Percentiles rank a stretch among this genome's conserved stretches.
phyloP scores from a whole-genome alignment of 164 flowering plant species.

The Liquidambar formosana region DNA sequence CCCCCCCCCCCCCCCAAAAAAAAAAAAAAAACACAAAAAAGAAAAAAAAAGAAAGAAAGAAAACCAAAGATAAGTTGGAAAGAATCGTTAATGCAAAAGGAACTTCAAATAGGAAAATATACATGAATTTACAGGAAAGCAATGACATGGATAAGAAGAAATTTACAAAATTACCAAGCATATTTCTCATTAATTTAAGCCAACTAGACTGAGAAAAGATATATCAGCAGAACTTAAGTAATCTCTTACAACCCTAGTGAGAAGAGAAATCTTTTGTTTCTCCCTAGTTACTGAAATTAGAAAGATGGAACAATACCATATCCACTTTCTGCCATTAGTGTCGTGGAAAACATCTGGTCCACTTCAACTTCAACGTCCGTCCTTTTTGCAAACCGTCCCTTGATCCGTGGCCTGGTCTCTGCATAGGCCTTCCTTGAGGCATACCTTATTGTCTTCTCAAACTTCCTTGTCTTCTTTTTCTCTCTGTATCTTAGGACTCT shows the following conservation, averaged over 20 bases:
- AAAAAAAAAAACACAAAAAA: too few species aligned
- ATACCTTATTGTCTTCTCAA: constrained; percentile 91
- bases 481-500: constrained; percentile 84
- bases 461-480: constrained; percentile 82
- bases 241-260: constrained; percentile 1
- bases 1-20: too few species aligned
- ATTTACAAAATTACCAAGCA: background rate
- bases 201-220: background rate
- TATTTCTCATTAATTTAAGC: background rate
- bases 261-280: background rate
- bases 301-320: constrained; percentile 81
- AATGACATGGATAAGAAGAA: background rate
- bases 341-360: constrained; percentile 61
- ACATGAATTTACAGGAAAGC: background rate
- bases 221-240: background rate
- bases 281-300: constrained; percentile 20
- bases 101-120: background rate
- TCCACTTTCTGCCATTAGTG: constrained; percentile 49
- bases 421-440: constrained; percentile 96
- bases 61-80: background rate
- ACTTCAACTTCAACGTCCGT: constrained; percentile 63
- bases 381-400: constrained; percentile 87
- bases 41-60: too few species aligned
- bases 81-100: background rate
- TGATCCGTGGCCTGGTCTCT: constrained; percentile 87